phyloP scores from a whole-genome alignment of 2,329 filamentous ascomycete genomes.

The Colletotrichum theobromicola region DNA sequence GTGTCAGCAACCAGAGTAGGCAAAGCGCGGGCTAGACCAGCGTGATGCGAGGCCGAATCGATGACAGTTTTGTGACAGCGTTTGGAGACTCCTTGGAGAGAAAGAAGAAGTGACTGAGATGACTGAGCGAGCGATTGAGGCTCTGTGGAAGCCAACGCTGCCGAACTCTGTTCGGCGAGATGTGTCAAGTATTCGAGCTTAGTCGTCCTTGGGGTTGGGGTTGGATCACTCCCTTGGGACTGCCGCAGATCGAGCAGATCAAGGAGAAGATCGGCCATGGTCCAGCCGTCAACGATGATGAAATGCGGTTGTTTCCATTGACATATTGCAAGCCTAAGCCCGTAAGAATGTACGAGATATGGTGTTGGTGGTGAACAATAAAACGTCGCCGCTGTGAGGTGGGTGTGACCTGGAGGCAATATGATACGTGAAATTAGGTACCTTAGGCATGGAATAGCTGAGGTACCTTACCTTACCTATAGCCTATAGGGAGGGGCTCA shows the following conservation, averaged over 20 bases:
- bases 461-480: too few relatives aligned
- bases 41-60: constrained; percentile 77
- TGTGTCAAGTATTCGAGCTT: constrained; percentile 74
- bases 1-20: constrained; percentile 71
- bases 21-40: constrained; percentile 74
- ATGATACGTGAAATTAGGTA: too few relatives aligned
- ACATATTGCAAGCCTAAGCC: background rate
- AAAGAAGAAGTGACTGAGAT: constrained; percentile 80
- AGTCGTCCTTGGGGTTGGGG: background rate
- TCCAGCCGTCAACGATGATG: background rate
- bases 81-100: constrained; percentile 87
- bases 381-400: background rate
- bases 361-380: background rate
- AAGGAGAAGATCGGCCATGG: constrained; percentile 75
- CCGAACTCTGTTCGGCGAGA: constrained; percentile 77
- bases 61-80: constrained; percentile 88
- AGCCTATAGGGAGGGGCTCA: too few relatives aligned
- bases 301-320: background rate
- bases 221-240: constrained; percentile 25
- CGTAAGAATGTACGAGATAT: background rate
- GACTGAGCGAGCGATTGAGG: constrained; percentile 80
- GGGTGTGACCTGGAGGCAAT: background rate
- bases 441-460: background rate
- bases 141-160: constrained; percentile 76
- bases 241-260: constrained; percentile 74